Percentiles rank a stretch among this genome's conserved stretches.
Evolutionary conservation across 1,139 yeast species (phyloP).

Genomic region (Yamadazyma dendronema): DNA sequence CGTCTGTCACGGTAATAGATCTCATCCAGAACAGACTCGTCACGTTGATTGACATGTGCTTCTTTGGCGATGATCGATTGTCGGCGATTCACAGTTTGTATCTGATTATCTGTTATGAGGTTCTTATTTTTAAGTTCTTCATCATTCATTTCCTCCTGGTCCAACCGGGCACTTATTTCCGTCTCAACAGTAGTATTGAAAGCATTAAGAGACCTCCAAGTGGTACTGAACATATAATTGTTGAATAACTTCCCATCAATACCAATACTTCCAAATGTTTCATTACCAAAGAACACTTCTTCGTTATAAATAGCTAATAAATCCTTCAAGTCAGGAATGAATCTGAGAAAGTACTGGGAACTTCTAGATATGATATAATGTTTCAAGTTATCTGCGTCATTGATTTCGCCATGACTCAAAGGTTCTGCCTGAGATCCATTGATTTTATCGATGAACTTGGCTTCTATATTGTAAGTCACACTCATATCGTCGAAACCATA

Average conservation of each 20-base stretch:
- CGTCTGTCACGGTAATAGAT: constrained; percentile 19
- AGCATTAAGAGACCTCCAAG: constrained; percentile 35
- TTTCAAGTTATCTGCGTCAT: constrained; percentile 31
- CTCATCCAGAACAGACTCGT: constrained; percentile 15
- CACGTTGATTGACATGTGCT: constrained; percentile 4
- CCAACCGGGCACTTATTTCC: constrained; percentile 35
- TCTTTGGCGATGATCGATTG: constrained; percentile 13
- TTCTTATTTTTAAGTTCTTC: constrained; percentile 37
- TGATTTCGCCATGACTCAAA: constrained; percentile 37
- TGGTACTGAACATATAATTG: constrained; percentile 23
- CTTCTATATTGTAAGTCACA: constrained; percentile 44
- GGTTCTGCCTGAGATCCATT: constrained; percentile 26
- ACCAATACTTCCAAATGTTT: constrained; percentile 30
- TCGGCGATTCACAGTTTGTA: constrained; percentile 8
- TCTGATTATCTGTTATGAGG: constrained; percentile 18
- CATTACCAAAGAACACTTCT: constrained; percentile 24
- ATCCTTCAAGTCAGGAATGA: constrained; percentile 38
- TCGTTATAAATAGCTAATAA: constrained; percentile 29
- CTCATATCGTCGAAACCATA: constrained; percentile 42
- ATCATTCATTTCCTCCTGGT: constrained; percentile 24
- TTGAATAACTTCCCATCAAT: constrained; percentile 37
- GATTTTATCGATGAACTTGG: constrained; percentile 40
- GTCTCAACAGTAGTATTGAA: constrained; percentile 31
- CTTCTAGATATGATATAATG: constrained; percentile 39
- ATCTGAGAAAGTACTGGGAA: constrained; percentile 40